Evolutionary conservation across 108 stramenopile genomes (phyloP).

Genomic region (Aurantiochytrium sp.): DNA sequence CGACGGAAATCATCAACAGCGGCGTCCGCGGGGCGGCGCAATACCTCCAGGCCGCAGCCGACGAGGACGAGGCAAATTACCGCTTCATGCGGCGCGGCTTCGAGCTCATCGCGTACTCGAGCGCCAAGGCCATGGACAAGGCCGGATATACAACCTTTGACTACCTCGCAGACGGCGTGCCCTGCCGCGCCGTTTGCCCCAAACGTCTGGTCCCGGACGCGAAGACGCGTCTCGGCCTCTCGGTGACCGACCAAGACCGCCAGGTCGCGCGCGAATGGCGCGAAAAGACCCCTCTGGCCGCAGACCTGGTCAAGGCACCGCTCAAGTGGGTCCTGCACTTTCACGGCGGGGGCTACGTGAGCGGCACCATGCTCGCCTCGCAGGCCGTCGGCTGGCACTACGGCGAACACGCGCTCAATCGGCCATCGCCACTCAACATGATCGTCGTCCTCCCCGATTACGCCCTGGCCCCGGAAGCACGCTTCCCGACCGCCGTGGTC

Average conservation of each 20-base stretch:
- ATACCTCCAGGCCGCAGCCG: neutral
- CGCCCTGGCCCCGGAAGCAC: neutral
- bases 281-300: too few species aligned
- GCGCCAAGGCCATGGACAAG: neutral
- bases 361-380: neutral
- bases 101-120: neutral
- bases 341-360: slow-evolving; percentile 20
- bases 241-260: neutral
- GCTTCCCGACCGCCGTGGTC: neutral
- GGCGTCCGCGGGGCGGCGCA: neutral
- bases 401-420: neutral
- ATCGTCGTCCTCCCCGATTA: neutral
- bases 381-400: neutral
- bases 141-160: slow-evolving; percentile 1
- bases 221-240: neutral
- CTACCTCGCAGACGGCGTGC: neutral
- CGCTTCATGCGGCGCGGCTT: neutral
- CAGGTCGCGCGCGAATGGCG: neutral
- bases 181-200: neutral
- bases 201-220: neutral
- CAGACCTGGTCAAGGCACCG: neutral
- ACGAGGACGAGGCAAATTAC: neutral
- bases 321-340: slow-evolving; percentile 9
- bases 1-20: neutral
- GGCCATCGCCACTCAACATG: neutral